These are phyloP conservation scores for Asterophora lycoperdoides DNA, from an alignment of 768 basidiomycete genomes.

Conservation along the genomic window DNA sequence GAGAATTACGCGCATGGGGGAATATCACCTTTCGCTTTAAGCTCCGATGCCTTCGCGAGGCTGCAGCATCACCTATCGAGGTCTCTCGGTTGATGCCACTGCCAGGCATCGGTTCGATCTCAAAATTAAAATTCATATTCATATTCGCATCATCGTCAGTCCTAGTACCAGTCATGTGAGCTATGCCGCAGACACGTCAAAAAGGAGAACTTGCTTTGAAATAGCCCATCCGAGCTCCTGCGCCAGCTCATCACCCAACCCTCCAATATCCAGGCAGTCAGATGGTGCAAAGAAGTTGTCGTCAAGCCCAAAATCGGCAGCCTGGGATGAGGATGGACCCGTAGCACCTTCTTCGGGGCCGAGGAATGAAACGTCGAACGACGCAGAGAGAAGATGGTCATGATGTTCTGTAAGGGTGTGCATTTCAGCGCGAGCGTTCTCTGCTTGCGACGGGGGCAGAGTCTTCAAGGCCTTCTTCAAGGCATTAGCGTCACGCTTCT, in stretches of 20 bases:
- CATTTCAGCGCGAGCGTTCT: conserved; percentile 44
- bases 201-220: conserved; percentile 23
- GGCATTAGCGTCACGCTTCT: conserved; percentile 17
- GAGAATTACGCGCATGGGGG: neutral
- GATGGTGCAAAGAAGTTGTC: conserved; percentile 50
- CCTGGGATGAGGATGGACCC: conserved; percentile 54
- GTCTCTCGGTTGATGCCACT: neutral
- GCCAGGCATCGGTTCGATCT: conserved; percentile 7
- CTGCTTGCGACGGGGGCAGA: conserved; percentile 27
- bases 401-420: conserved; percentile 73
- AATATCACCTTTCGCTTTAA: conserved; percentile 14
- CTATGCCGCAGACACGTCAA: neutral
- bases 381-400: conserved; percentile 60
- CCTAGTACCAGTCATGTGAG: neutral
- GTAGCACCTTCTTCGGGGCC: conserved; percentile 28
- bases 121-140: conserved; percentile 27
- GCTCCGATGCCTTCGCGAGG: neutral
- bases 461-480: too few relatives aligned
- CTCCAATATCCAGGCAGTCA: conserved; percentile 55
- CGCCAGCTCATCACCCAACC: conserved; percentile 69
- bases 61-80: neutral
- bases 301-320: conserved; percentile 43
- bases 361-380: conserved; percentile 59
- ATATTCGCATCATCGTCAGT: neutral
- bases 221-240: conserved; percentile 70